Evolutionary conservation across 2,329 filamentous ascomycete species (phyloP).

Genomic region (Magnaporthiopsis rhizophila): DNA sequence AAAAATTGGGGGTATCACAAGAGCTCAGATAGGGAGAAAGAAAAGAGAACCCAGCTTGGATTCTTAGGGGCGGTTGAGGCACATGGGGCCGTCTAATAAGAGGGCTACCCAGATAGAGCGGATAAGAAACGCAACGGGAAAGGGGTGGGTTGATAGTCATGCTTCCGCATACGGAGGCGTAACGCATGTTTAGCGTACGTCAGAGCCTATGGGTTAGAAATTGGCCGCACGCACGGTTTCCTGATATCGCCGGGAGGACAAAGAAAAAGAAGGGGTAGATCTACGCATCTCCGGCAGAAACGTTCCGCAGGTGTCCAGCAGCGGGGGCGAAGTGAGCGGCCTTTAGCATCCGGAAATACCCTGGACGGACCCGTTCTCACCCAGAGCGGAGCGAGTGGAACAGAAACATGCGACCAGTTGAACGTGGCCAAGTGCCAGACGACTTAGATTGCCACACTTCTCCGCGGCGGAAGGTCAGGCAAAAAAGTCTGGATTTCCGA

Average conservation of each 20-base stretch:
- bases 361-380: no score
- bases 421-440: no score
- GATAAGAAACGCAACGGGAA: background rate
- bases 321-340: no score
- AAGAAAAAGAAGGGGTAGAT: background rate
- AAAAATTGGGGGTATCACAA: background rate
- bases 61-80: background rate
- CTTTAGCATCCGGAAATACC: background rate
- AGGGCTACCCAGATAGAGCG: background rate
- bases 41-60: background rate
- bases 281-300: background rate
- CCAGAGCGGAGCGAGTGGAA: no score
- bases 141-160: background rate
- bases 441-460: background rate
- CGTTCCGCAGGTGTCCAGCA: background rate
- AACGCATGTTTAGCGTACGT: background rate
- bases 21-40: background rate
- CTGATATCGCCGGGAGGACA: background rate
- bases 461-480: background rate
- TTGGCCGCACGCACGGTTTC: no score
- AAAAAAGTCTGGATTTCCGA: background rate
- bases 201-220: background rate
- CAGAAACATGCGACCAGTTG: background rate
- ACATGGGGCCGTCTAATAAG: background rate
- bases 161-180: background rate